Conservation (phyloP, 2,329 filamentous ascomycete genomes). For the Fragosphaeria purpurea region DNA sequence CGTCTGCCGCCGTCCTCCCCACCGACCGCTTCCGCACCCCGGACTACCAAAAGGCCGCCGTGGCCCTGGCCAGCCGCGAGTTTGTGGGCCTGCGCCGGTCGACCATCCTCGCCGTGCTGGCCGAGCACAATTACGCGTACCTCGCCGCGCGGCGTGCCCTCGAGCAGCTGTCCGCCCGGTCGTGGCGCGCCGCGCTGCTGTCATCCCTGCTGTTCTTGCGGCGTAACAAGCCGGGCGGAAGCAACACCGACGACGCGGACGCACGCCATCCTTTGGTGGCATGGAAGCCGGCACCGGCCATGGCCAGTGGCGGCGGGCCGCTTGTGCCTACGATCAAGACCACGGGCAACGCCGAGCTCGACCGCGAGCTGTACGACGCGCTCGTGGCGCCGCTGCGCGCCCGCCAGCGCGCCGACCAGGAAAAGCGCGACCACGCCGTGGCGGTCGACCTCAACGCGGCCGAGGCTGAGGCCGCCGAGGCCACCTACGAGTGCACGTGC, state of each 20-base stretch:
- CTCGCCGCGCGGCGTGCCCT: slow-evolving; percentile 61
- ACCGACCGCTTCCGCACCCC: slow-evolving; percentile 58
- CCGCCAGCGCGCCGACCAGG: slow-evolving; percentile 31
- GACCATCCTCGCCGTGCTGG: slow-evolving; percentile 67
- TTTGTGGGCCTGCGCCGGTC: slow-evolving; percentile 66
- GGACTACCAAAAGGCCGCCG: slow-evolving; percentile 60
- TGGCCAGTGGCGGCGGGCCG: slow-evolving; percentile 41
- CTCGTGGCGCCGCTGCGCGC: slow-evolving; percentile 44
- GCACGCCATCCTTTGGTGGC: slow-evolving; percentile 53
- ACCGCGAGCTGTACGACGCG: slow-evolving; percentile 49
- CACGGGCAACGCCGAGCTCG: slow-evolving; percentile 56
- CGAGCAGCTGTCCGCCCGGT: slow-evolving; percentile 57
- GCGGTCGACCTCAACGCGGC: slow-evolving; percentile 45
- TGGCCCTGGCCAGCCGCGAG: slow-evolving; percentile 58
- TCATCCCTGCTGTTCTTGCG: slow-evolving; percentile 56
- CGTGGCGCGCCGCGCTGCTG: slow-evolving; percentile 62
- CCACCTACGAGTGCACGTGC: slow-evolving; percentile 63
- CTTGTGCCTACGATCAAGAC: slow-evolving; percentile 51
- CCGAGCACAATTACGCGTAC: slow-evolving; percentile 73
- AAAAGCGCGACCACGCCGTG: slow-evolving; percentile 41
- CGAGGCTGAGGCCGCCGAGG: slow-evolving; percentile 47
- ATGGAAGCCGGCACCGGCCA: slow-evolving; percentile 32
- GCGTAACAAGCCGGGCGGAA: slow-evolving; percentile 32
- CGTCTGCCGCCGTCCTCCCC: slow-evolving; percentile 31
- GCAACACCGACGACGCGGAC: slow-evolving; percentile 29